Conservation (phyloP, 2,329 filamentous ascomycete species). For the Fusarium sp. region DNA sequence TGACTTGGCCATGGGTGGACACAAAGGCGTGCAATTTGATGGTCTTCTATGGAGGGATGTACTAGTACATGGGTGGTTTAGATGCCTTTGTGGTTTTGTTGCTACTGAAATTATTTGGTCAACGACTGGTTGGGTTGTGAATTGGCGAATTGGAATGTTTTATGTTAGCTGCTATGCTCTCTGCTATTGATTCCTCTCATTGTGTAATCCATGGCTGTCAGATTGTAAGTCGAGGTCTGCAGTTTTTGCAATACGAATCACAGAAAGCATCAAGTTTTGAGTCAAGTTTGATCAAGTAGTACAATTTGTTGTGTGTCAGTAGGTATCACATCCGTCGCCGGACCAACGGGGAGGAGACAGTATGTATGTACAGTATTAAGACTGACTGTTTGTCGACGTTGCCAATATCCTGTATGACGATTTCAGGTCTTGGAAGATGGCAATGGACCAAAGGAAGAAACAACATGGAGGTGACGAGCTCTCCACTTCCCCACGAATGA, state of each 20-base stretch:
- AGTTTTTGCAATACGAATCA: background rate
- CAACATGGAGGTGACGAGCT: background rate
- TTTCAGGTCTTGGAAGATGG: background rate
- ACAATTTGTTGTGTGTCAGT: background rate
- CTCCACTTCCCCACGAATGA: conserved; percentile 33
- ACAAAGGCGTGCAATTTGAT: conserved; percentile 12
- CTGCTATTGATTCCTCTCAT: background rate
- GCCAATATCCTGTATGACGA: background rate
- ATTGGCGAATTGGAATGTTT: conserved; percentile 36
- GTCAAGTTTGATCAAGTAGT: background rate
- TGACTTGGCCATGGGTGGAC: conserved; percentile 2
- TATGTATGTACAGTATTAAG: background rate
- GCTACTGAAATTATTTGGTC: conserved; percentile 20
- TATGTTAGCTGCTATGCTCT: conserved; percentile 2
- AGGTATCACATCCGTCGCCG: background rate
- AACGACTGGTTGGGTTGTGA: conserved; percentile 19
- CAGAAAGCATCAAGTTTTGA: too few species aligned
- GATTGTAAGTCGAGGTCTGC: background rate
- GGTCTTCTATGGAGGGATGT: conserved; percentile 29
- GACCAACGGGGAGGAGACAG: conserved; percentile 4
- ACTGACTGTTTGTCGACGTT: background rate
- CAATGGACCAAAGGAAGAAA: conserved; percentile 8
- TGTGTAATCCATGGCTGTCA: background rate
- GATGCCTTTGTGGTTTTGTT: conserved; percentile 35
- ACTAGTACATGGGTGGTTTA: conserved; percentile 37